Evolutionary conservation across 1,139 yeast species (phyloP).

Genomic region (Suhomyces taliae): DNA sequence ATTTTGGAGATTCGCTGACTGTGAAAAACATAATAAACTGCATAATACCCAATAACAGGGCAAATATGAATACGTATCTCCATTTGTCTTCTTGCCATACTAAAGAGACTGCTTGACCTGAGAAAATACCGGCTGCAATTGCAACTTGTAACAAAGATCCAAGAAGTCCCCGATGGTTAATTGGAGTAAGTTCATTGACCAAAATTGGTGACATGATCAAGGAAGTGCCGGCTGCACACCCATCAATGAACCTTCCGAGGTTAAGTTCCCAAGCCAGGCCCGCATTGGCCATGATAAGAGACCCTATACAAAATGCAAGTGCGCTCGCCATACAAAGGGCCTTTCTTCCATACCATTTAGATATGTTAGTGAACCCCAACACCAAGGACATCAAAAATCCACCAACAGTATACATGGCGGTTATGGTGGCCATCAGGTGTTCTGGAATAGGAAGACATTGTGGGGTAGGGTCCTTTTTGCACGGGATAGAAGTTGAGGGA

Average conservation of each 20-base stretch:
- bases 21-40: conserved; percentile 35
- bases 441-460: conserved; percentile 31
- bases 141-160: conserved; percentile 41
- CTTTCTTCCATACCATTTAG: conserved; percentile 29
- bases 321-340: conserved; percentile 27
- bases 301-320: conserved; percentile 26
- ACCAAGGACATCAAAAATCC: conserved; percentile 35
- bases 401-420: conserved; percentile 41
- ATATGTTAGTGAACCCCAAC: conserved; percentile 30
- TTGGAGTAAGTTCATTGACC: conserved; percentile 39
- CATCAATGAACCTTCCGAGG: conserved; percentile 33
- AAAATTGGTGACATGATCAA: conserved; percentile 40
- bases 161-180: conserved; percentile 39
- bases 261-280: conserved; percentile 20
- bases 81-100: conserved; percentile 38
- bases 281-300: conserved; percentile 27
- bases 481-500: conserved; percentile 65
- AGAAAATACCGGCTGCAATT: conserved; percentile 35
- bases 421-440: conserved; percentile 26
- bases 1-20: conserved; percentile 41
- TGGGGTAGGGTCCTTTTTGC: conserved; percentile 25
- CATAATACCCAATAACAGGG: conserved; percentile 24
- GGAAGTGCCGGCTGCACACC: conserved; percentile 41
- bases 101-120: conserved; percentile 35
- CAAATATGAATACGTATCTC: conserved; percentile 32